Evolutionary conservation across 495 filamentous ascomycete genomes (phyloP).

Genomic region (Penicillium paxilli): DNA sequence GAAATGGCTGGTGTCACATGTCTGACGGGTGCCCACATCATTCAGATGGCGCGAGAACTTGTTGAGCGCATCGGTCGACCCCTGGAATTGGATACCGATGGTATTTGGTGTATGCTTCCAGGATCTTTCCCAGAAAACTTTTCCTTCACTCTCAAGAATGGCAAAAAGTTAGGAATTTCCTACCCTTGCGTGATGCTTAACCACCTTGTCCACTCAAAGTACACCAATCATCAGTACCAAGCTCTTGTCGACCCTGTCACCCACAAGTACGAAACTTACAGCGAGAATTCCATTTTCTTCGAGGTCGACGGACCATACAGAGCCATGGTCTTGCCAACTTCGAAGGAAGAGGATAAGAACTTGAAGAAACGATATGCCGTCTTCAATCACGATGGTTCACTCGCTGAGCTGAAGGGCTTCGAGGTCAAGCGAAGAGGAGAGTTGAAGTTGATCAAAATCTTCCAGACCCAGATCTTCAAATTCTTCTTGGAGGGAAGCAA

Average conservation of each 20-base stretch:
- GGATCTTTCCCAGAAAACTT: constrained; percentile 98
- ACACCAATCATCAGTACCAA: constrained; percentile 98
- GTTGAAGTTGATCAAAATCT: constrained; percentile 99
- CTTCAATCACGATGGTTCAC: constrained; percentile 94
- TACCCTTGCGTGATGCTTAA: constrained; percentile 99
- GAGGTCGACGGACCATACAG: constrained; percentile 97
- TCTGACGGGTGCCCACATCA: constrained; percentile 94
- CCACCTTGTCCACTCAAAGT: constrained; percentile 90
- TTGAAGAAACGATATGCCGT: constrained; percentile 99
- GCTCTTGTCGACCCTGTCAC: constrained; percentile 74
- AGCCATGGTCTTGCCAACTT: constrained; percentile 96
- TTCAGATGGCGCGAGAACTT: constrained; percentile 92
- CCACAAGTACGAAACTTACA: constrained; percentile 90
- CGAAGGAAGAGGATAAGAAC: constrained; percentile 98
- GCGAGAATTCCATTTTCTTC: constrained; percentile 99
- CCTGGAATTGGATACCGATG: constrained; percentile 96
- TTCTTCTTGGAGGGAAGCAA: constrained; percentile 94
- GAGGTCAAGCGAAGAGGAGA: constrained; percentile 98
- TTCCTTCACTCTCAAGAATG: constrained; percentile 87
- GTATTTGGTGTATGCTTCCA: constrained; percentile 99
- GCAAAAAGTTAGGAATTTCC: constrained; percentile 92
- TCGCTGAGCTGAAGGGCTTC: constrained; percentile 98
- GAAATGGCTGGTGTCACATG: constrained; percentile 99
- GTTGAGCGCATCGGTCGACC: constrained; percentile 93
- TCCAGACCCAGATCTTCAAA: constrained; percentile 98